Evolutionary conservation across 164 flowering plant species (phyloP), one percentile per base, ranked within the genome.

Genomic region (Vitis rotundifolia): DNA sequence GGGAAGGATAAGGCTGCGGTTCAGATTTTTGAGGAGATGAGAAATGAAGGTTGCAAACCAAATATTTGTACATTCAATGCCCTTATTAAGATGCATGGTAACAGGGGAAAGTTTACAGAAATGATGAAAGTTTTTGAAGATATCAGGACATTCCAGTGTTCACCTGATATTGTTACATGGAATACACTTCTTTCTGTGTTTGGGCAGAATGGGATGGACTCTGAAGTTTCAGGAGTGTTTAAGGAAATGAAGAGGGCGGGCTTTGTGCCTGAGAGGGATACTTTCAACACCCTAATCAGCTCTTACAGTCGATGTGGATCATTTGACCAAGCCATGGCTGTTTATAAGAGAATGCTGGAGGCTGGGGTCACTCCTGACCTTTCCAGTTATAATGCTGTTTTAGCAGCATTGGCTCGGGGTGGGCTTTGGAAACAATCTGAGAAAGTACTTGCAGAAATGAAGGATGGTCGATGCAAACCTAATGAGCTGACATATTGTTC

Each of bases 171-270:
- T 63, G 94, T 91, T 50, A 93, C 99, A 31, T 95, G 99, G 99
- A 95, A 93, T 68, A 87, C 93, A 16, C 85, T 93, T 63, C 64
- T 93, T 79, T 83, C 92, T 4, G 97, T 93, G 26, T 91, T 95
- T 81, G 99, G 97, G 59, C 93, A 91, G 73, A 95, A 90, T 74
- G 93, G 91, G 37, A 88, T 93, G 99, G 93, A 86, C 64, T 74
- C 92, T 0, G 97, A 93, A 79, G 93, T 95, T 5, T 85, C 92
- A 0, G 91, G 89, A 44, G 89, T 91, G 44, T 93, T 95, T 76
- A 86, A 80, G 80, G 98, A 96, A 79, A 93, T 96, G 99, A 91
- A 96, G 77, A 85, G 84, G 71, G 92, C 93, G 8, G 99, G 99
- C 9, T 93, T 88, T 77, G 82, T 89, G 60, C 97, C 98, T 18